Conservation (phyloP, 192 early-diverging fungal genomes). For the Chytriomyces confervae region DNA sequence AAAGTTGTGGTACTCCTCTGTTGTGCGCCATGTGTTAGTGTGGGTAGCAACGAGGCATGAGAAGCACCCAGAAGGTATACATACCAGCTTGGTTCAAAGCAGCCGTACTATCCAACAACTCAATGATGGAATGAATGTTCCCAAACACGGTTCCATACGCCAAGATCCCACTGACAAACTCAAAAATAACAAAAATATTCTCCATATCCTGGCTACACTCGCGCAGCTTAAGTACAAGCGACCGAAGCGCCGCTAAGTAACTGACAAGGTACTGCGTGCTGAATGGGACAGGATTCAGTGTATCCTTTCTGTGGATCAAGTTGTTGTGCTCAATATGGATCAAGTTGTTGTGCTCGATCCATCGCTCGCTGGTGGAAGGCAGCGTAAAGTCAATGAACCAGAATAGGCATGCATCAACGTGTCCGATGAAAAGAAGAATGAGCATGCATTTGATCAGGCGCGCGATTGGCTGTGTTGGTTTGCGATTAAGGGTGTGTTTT, state of each 20-base stretch:
- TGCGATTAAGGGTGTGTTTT: not conserved
- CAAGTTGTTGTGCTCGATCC: conserved; percentile 29
- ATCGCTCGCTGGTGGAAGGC: conserved; percentile 15
- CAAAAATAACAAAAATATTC: conserved; percentile 43
- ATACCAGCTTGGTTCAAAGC: conserved; percentile 43
- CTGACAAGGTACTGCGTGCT: conserved; percentile 40
- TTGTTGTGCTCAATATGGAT: conserved; percentile 27
- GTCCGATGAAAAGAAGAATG: conserved; percentile 41
- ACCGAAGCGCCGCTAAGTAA: conserved; percentile 38
- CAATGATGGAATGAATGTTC: conserved; percentile 45
- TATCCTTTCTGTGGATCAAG: not conserved
- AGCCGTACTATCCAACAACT: conserved; percentile 43
- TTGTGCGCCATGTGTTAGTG: not conserved
- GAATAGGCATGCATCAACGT: conserved; percentile 42
- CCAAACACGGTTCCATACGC: conserved; percentile 47
- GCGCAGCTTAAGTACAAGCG: conserved; percentile 38
- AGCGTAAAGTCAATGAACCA: conserved; percentile 45
- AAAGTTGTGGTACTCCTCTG: conserved; percentile 45
- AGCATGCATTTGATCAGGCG: conserved; percentile 46
- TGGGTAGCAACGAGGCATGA: not conserved
- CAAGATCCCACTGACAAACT: conserved; percentile 42
- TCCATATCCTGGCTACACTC: conserved; percentile 28
- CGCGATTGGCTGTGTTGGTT: conserved; percentile 29
- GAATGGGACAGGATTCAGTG: conserved; percentile 5
- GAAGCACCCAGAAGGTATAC: not conserved